phyloP scores from a whole-genome alignment of 495 filamentous ascomycete genomes.

The Penicillium alfredii region DNA sequence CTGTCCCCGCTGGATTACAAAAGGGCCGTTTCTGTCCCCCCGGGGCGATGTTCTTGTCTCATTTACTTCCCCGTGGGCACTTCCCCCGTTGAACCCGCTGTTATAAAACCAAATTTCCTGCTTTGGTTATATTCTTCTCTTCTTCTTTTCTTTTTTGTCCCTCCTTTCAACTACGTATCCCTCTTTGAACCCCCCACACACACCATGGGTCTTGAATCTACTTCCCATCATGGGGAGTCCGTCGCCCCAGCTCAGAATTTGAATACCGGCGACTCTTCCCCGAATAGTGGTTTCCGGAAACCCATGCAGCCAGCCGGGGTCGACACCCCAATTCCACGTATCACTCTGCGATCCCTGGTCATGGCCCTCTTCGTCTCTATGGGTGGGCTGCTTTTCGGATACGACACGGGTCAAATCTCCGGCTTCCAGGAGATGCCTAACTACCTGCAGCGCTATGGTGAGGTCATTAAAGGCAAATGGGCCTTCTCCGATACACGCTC shows the following conservation, averaged over 20 bases:
- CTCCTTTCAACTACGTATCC: not conserved
- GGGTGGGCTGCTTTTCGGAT: constrained; percentile 60
- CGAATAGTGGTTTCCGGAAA: constrained; percentile 21
- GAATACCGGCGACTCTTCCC: constrained; percentile 21
- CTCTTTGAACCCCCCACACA: not conserved
- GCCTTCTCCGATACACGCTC: constrained; percentile 45
- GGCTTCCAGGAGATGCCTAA: constrained; percentile 57
- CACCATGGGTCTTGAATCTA: constrained; percentile 33
- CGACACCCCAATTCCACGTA: constrained; percentile 35
- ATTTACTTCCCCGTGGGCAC: constrained; percentile 16
- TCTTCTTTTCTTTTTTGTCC: not conserved
- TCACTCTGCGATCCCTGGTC: constrained; percentile 42
- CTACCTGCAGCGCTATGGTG: constrained; percentile 42
- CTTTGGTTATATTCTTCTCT: not conserved
- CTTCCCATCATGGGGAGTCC: constrained; percentile 33
- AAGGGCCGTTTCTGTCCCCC: constrained; percentile 14
- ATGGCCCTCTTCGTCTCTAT: constrained; percentile 57
- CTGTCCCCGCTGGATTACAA: constrained; percentile 13
- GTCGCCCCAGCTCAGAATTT: constrained; percentile 29
- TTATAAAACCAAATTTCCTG: too few relatives aligned
- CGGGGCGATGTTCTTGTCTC: not conserved
- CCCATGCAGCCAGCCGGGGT: constrained; percentile 22
- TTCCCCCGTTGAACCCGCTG: too few relatives aligned
- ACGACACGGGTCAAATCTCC: constrained; percentile 48
- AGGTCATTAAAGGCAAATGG: constrained; percentile 25